These are phyloP conservation scores for Xylaria acuta DNA, from an alignment of 495 filamentous ascomycete genomes.

Conservation along the genomic window DNA sequence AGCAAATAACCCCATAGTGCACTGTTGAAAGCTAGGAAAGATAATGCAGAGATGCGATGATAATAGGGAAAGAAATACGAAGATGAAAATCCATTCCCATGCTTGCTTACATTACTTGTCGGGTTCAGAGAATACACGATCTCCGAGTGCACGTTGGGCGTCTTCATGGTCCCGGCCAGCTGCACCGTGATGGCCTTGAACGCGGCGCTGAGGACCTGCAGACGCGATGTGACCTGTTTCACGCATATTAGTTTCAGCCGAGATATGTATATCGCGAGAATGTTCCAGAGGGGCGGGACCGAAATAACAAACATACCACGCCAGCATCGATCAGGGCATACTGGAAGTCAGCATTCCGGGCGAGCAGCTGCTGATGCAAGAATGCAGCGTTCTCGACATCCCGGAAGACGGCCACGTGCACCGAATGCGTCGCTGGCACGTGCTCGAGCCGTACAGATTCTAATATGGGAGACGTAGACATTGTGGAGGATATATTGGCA, in stretches of 20 bases:
- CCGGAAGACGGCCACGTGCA: constrained; percentile 76
- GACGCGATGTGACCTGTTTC: constrained; percentile 63
- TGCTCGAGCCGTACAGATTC: constrained; percentile 73
- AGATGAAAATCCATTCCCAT: constrained; percentile 15
- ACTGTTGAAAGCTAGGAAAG: constrained; percentile 27
- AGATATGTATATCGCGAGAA: constrained; percentile 41
- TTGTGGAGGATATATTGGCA: background rate
- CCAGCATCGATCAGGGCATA: constrained; percentile 90
- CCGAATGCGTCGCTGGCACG: constrained; percentile 65
- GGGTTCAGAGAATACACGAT: constrained; percentile 82
- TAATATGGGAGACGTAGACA: constrained; percentile 14
- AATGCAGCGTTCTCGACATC: constrained; percentile 77
- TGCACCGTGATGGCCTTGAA: constrained; percentile 78
- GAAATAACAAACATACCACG: constrained; percentile 27
- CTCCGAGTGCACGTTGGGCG: constrained; percentile 91
- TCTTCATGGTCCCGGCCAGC: constrained; percentile 65
- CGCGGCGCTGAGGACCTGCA: constrained; percentile 76
- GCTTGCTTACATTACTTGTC: constrained; percentile 76
- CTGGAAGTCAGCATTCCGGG: constrained; percentile 81
- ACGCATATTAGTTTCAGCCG: background rate
- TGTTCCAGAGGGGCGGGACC: background rate
- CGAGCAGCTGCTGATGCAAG: constrained; percentile 79
- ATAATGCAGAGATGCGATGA: background rate
- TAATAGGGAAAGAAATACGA: constrained; percentile 15
- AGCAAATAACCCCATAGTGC: background rate